phyloP scores from a whole-genome alignment of 495 filamentous ascomycete genomes.

The Penicillium bialowiezense region DNA sequence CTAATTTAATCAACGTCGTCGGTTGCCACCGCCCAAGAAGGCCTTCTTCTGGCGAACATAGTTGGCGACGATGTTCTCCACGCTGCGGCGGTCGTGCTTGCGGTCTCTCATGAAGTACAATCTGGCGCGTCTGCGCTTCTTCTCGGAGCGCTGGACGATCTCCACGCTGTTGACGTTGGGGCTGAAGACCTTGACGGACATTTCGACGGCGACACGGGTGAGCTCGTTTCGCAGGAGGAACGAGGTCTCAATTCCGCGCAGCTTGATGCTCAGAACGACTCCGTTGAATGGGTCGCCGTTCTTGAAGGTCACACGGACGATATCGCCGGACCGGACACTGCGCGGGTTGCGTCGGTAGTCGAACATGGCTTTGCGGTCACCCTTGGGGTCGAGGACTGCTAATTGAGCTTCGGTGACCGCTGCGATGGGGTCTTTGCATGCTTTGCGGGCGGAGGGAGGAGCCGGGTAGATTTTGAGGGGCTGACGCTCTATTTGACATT shows the following conservation, averaged over 20 bases:
- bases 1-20: slow-evolving; percentile 17
- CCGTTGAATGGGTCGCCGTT: slow-evolving; percentile 89
- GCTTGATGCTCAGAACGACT: slow-evolving; percentile 78
- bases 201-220: slow-evolving; percentile 84
- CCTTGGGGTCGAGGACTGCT: slow-evolving; percentile 72
- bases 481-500: slow-evolving; percentile 30
- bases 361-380: slow-evolving; percentile 78
- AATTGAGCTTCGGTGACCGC: slow-evolving; percentile 65
- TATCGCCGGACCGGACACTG: slow-evolving; percentile 75
- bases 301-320: slow-evolving; percentile 80
- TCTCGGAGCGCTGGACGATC: slow-evolving; percentile 80
- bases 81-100: slow-evolving; percentile 66
- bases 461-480: slow-evolving; percentile 54
- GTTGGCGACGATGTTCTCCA: slow-evolving; percentile 67
- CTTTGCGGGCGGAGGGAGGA: slow-evolving; percentile 41
- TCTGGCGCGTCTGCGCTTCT: slow-evolving; percentile 82
- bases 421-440: slow-evolving; percentile 59
- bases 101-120: slow-evolving; percentile 85
- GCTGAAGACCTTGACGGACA: slow-evolving; percentile 93
- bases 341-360: slow-evolving; percentile 67
- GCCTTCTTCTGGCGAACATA: slow-evolving; percentile 62
- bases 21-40: slow-evolving; percentile 32
- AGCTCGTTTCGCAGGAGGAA: slow-evolving; percentile 82
- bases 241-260: slow-evolving; percentile 80
- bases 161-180: slow-evolving; percentile 89